phyloP scores from a whole-genome alignment of 176 grass and related monocot species.

The Bonia amplexicaulis region DNA sequence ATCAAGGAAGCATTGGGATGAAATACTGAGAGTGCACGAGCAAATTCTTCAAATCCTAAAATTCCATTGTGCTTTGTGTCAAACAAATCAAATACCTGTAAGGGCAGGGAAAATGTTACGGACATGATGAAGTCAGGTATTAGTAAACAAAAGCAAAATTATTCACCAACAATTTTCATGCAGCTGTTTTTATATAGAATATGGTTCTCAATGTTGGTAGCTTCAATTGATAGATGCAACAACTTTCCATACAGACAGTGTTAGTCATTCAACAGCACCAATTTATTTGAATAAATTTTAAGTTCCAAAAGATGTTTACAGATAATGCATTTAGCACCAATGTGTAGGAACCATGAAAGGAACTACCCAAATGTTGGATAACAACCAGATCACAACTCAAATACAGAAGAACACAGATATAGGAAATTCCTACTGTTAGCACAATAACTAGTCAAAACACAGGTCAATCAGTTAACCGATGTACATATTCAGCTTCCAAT shows the following conservation, averaged over 20 bases:
- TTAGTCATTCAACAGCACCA: neutral
- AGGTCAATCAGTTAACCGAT: neutral
- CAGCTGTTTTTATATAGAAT: neutral
- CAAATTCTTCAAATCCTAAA: constrained; percentile 94
- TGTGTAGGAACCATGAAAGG: neutral
- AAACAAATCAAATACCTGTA: constrained; percentile 94
- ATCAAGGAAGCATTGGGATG: constrained; percentile 86
- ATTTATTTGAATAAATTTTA: neutral
- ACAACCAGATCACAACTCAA: neutral
- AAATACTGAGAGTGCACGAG: constrained; percentile 88
- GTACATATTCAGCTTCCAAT: neutral
- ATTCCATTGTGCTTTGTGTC: constrained; percentile 96
- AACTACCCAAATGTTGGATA: neutral
- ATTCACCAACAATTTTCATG: neutral
- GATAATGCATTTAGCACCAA: neutral
- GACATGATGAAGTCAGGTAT: neutral
- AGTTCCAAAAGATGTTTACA: constrained; percentile 6
- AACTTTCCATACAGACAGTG: neutral
- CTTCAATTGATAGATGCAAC: constrained; percentile 1
- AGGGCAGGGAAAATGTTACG: constrained; percentile 5
- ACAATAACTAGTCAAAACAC: neutral
- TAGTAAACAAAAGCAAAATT: neutral
- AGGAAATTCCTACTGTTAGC: neutral
- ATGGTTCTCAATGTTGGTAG: constrained; percentile 6
- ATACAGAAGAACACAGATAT: neutral